Percentiles rank a stretch among this genome's conserved stretches.
phyloP scores from a whole-genome alignment of 2,329 filamentous ascomycete species.

The Monilinia laxa region DNA sequence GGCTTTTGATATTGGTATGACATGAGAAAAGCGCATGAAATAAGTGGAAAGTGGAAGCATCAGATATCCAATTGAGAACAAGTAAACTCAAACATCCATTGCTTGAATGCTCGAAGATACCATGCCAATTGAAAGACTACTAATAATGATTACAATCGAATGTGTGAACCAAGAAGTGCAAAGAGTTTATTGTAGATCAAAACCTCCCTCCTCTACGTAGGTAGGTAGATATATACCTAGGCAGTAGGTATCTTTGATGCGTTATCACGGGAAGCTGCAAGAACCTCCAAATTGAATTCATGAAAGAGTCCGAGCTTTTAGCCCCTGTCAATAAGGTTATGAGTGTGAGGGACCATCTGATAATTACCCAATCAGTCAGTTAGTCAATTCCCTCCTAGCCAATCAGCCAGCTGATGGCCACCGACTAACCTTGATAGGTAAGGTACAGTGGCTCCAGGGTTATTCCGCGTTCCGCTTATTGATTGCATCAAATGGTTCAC shows the following conservation, averaged over 20 bases:
- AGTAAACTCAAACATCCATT: not conserved
- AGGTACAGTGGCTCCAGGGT: not conserved
- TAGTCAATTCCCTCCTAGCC: too few relatives aligned
- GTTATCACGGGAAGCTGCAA: not conserved
- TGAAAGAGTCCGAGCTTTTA: not conserved
- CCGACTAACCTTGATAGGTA: too few relatives aligned
- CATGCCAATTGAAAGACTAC: too few relatives aligned
- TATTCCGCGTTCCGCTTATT: not conserved
- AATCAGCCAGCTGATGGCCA: too few relatives aligned
- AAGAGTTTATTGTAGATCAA: too few relatives aligned
- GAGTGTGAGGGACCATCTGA: not conserved
- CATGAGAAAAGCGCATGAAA: not conserved
- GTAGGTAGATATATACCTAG: too few relatives aligned
- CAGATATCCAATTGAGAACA: not conserved
- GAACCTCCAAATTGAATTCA: not conserved
- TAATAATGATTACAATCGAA: too few relatives aligned
- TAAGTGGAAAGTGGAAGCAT: not conserved
- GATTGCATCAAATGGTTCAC: slow-evolving; percentile 4
- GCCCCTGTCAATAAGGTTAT: not conserved
- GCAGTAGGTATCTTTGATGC: not conserved
- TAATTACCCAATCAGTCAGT: too few relatives aligned
- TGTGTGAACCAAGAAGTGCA: too few relatives aligned
- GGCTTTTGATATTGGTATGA: not conserved
- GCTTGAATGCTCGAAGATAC: not conserved
- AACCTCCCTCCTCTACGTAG: too few relatives aligned